Evolutionary conservation across 768 basidiomycete genomes (phyloP).

Genomic region (Russula sp.): DNA sequence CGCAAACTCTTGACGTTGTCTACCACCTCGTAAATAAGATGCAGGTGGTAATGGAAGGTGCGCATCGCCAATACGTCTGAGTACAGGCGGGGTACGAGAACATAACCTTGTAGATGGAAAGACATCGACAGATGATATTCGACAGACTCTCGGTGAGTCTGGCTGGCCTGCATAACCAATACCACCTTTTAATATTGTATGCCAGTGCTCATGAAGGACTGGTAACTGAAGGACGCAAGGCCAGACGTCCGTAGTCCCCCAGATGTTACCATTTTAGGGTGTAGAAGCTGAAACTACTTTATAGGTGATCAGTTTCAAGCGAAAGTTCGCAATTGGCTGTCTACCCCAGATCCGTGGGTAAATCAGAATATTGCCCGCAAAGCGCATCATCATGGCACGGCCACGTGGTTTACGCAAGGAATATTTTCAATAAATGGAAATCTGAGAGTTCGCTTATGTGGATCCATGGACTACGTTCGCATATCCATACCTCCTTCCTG

Average conservation of each 20-base stretch:
- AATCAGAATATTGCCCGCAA: neutral
- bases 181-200: too few relatives aligned
- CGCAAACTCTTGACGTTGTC: neutral
- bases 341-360: too few relatives aligned
- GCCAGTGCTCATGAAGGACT: too few relatives aligned
- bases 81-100: neutral
- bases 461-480: neutral
- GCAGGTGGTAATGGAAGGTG: neutral
- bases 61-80: too few relatives aligned
- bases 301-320: too few relatives aligned
- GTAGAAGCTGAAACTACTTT: neutral
- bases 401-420: neutral
- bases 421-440: neutral
- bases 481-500: neutral
- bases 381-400: neutral
- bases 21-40: neutral
- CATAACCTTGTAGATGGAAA: neutral
- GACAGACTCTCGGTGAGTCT: neutral
- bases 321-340: too few relatives aligned
- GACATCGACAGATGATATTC: neutral
- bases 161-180: too few relatives aligned
- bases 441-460: neutral
- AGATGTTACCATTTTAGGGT: neutral
- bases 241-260: neutral
- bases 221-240: too few relatives aligned